phyloP scores from a whole-genome alignment of 495 filamentous ascomycete genomes.

The Margaritispora aquatica region DNA sequence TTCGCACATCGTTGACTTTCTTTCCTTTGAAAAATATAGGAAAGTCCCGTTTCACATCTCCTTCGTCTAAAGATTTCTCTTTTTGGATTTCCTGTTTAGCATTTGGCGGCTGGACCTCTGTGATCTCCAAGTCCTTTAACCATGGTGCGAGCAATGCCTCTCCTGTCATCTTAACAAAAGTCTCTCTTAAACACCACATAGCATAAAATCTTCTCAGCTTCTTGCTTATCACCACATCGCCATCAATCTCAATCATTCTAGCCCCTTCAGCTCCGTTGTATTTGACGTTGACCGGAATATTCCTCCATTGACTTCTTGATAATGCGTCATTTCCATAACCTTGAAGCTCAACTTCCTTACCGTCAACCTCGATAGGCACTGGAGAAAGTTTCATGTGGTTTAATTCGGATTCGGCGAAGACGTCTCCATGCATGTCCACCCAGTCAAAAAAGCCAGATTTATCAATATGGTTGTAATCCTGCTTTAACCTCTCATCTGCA shows the following conservation, averaged over 20 bases:
- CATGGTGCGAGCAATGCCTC: constrained; percentile 79
- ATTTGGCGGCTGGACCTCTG: constrained; percentile 51
- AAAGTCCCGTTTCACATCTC: constrained; percentile 43
- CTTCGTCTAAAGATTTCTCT: constrained; percentile 50
- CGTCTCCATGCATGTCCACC: constrained; percentile 72
- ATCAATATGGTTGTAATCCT: constrained; percentile 39
- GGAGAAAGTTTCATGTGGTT: constrained; percentile 43
- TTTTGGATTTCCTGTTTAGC: constrained; percentile 53
- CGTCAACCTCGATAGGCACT: not conserved
- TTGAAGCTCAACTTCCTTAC: not conserved
- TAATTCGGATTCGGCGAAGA: constrained; percentile 59
- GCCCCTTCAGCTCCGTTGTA: not conserved
- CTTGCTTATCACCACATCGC: constrained; percentile 38
- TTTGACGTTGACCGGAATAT: constrained; percentile 6
- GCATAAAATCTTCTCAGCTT: constrained; percentile 77
- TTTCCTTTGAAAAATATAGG: constrained; percentile 44
- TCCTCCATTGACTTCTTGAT: constrained; percentile 17
- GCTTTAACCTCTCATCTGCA: constrained; percentile 52
- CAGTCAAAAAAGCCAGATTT: constrained; percentile 52
- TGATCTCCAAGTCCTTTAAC: constrained; percentile 64
- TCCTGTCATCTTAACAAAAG: constrained; percentile 90
- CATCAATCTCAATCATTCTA: constrained; percentile 33
- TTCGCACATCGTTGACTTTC: constrained; percentile 43
- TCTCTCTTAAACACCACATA: constrained; percentile 84
- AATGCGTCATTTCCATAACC: constrained; percentile 17